Base-by-base conservation (phyloP, 129 eudicot genomes). In the Daucus carota region DNA sequence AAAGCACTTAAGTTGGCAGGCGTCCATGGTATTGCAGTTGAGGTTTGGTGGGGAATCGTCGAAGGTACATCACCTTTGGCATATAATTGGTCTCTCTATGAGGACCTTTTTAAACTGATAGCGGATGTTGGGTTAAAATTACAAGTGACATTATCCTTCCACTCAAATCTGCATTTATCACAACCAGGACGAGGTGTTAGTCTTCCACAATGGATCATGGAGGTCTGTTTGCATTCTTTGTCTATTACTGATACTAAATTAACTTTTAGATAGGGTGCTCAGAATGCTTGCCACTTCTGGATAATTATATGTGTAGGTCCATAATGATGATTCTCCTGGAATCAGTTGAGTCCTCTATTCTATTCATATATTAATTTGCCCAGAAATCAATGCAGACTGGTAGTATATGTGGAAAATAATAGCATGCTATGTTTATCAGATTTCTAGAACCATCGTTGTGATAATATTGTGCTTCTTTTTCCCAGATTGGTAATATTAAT, bases 1-100 rank as follows among this genome's bases (percentile, higher is more conserved):
- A 88, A 83, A 83, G 92, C 92, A 77, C 92, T 88, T 79, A 88
- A 85, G 85, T 80, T 83, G 85, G 90, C 92, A 48, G 92, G 92
- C 43, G 90, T 88, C 85, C 90, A 88, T 50, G 92, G 92, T 57
- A 88, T 88, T 31, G 90, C 90, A 67, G 88, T 88, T 81, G 92
- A 88, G 76, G 92, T 88, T 72, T 88, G 92, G 92, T 88, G 90
- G 92, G 90, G 92, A 31, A 80, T 88, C 63, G 92, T 88, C n/a
- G 92, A 88, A 73, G 76, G 86, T 8, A 77, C 78, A 79, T 88
- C 78, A 75, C 92, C 92, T 46, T 78, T 76, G 63, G 83, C 77
- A 57, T 88, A 88, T 81, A 78, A 85, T 78, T 88, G 92, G 92
- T 88, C 92, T 57, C 43, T 85, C 18, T 88, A 88, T 77, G 86